Percentiles rank a stretch among this genome's conserved stretches.
Evolutionary conservation across 352 stramenopile species (phyloP).

Genomic region (Phytophthora boehmeriae): DNA sequence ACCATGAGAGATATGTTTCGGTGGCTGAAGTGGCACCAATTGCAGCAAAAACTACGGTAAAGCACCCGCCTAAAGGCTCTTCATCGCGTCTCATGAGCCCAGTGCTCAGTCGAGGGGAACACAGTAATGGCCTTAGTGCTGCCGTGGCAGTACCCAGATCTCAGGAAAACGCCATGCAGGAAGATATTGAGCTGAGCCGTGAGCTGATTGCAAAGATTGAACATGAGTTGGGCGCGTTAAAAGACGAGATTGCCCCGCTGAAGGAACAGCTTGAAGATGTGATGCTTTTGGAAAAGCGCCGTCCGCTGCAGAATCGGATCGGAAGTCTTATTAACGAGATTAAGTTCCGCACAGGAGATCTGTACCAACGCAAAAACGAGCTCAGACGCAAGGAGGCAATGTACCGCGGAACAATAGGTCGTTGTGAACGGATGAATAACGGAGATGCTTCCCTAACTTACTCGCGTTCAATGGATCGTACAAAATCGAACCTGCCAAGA

Average conservation of each 20-base stretch:
- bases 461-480: not conserved
- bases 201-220: slow-evolving; percentile 74
- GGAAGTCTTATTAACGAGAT: slow-evolving; percentile 61
- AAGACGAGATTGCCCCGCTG: slow-evolving; percentile 56
- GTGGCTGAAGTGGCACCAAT: slow-evolving; percentile 11
- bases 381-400: slow-evolving; percentile 64
- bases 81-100: slow-evolving; percentile 4
- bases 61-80: not conserved
- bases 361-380: slow-evolving; percentile 81
- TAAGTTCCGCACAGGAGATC: slow-evolving; percentile 65
- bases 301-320: slow-evolving; percentile 56
- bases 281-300: slow-evolving; percentile 43
- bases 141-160: slow-evolving; percentile 3
- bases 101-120: not conserved
- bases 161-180: slow-evolving; percentile 36
- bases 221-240: slow-evolving; percentile 62
- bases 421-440: slow-evolving; percentile 8
- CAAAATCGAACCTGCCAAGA: not conserved
- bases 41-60: slow-evolving; percentile 3
- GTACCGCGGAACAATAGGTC: slow-evolving; percentile 26
- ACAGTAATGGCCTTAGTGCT: not conserved
- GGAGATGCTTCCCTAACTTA: slow-evolving; percentile 3
- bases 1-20: slow-evolving; percentile 4
- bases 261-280: slow-evolving; percentile 47
- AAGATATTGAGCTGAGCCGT: slow-evolving; percentile 55